Evolutionary conservation across 169 alveolate species (phyloP).

Genomic region (Plasmodium malariae): DNA sequence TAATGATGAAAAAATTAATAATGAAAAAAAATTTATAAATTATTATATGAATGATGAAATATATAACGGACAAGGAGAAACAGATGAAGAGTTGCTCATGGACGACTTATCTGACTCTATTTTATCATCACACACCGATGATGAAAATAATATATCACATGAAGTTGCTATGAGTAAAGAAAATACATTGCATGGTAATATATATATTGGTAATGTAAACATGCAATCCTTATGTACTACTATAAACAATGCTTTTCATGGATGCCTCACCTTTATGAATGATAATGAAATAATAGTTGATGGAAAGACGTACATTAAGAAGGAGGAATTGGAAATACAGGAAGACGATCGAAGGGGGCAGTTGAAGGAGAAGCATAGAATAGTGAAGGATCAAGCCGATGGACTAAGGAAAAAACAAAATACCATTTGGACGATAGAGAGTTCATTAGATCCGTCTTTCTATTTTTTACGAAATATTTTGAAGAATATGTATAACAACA

Average conservation of each 20-base stretch:
- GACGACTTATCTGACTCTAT: constrained; percentile 3
- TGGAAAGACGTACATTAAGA: constrained; percentile 41
- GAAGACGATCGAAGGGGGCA: no score
- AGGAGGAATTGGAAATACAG: neutral
- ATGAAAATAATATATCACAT: neutral
- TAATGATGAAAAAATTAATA: no score
- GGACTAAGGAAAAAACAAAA: neutral
- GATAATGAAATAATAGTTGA: constrained; percentile 59
- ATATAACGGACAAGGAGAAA: neutral
- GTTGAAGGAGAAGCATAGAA: neutral
- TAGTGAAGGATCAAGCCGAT: neutral
- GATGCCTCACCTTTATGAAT: constrained; percentile 13
- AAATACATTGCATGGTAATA: constrained; percentile 20
- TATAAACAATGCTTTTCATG: constrained; percentile 20
- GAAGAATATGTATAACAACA: constrained; percentile 54
- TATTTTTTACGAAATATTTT: constrained; percentile 49
- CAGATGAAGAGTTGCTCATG: neutral
- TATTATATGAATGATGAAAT: neutral
- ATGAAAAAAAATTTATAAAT: no score
- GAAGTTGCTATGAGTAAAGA: constrained; percentile 22
- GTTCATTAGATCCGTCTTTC: constrained; percentile 65
- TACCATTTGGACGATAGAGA: constrained; percentile 46
- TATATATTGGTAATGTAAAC: constrained; percentile 71
- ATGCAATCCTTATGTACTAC: constrained; percentile 13
- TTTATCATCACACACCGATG: constrained; percentile 5